These are phyloP conservation scores for Penicillium bialowiezense DNA, from an alignment of 495 filamentous ascomycete genomes.

Conservation along the genomic window DNA sequence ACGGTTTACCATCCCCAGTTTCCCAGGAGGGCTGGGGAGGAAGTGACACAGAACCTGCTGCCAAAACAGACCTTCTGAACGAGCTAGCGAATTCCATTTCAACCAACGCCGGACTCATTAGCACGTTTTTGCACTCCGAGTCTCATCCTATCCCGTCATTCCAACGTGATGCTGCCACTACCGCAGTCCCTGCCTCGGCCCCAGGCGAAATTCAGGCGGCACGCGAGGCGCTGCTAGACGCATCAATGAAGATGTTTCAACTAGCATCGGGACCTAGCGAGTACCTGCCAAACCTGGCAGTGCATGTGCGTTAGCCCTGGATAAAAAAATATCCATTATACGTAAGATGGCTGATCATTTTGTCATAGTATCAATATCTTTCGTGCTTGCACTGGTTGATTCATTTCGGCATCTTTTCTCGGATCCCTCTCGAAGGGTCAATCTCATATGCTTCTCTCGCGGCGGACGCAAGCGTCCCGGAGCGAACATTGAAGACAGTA, in stretches of 20 bases:
- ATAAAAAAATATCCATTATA: not conserved
- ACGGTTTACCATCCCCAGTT: too few species aligned
- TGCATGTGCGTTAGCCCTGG: conserved; percentile 9
- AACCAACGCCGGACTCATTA: too few species aligned
- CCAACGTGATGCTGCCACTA: not conserved
- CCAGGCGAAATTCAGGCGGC: conserved; percentile 1
- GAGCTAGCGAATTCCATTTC: too few species aligned
- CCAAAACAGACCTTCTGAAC: too few species aligned
- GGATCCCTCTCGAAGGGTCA: conserved; percentile 21
- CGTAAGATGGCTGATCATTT: not conserved
- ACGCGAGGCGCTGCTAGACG: conserved; percentile 8
- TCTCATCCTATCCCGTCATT: too few species aligned
- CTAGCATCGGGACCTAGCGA: conserved; percentile 22
- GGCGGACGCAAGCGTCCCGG: conserved; percentile 16
- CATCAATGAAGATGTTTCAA: conserved; percentile 11
- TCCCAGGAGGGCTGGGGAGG: too few species aligned
- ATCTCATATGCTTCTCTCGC: conserved; percentile 29
- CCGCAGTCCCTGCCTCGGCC: not conserved
- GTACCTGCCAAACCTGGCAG: conserved; percentile 16
- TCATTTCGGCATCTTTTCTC: conserved; percentile 24
- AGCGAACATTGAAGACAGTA: conserved; percentile 22
- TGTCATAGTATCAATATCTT: conserved; percentile 7
- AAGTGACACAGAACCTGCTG: too few species aligned
- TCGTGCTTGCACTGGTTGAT: conserved; percentile 11
- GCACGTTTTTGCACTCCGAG: too few species aligned